A percentile compares a stretch with the other conserved stretches of the same genome.
These are phyloP conservation scores for Onygena corvina DNA, from an alignment of 2,329 filamentous ascomycete genomes.

Conservation along the genomic window DNA sequence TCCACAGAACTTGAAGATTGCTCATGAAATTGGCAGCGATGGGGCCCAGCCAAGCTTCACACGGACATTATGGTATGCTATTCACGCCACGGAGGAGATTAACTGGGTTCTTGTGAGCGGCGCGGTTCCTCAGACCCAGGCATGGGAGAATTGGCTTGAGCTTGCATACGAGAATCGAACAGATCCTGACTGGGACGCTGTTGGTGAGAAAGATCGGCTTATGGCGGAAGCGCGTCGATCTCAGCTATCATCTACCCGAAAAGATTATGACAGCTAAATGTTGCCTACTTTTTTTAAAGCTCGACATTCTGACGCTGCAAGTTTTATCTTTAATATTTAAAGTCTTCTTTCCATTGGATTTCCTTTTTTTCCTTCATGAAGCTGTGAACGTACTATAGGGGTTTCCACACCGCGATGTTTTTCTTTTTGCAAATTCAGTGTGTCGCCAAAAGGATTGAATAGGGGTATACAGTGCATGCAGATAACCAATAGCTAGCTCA, in stretches of 20 bases:
- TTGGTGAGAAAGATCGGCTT: constrained; percentile 8
- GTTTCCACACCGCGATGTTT: too few relatives aligned
- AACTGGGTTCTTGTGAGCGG: constrained; percentile 44
- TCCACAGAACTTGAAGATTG: constrained; percentile 31
- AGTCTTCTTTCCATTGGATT: not conserved
- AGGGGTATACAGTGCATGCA: too few relatives aligned
- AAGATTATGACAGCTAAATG: not conserved
- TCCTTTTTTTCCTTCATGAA: too few relatives aligned
- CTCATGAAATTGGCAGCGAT: constrained; percentile 13
- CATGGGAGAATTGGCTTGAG: constrained; percentile 45
- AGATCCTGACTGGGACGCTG: constrained; percentile 12
- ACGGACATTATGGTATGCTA: constrained; percentile 47
- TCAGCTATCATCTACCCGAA: not conserved
- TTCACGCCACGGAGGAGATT: constrained; percentile 42
- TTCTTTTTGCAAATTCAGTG: too few relatives aligned
- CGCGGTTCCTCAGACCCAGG: constrained; percentile 41
- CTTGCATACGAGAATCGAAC: constrained; percentile 16
- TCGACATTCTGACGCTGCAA: not conserved
- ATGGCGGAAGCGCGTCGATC: constrained; percentile 6
- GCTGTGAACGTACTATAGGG: too few relatives aligned
- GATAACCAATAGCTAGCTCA: too few relatives aligned
- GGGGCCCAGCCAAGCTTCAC: constrained; percentile 37
- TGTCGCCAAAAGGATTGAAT: too few relatives aligned
- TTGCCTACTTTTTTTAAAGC: not conserved
- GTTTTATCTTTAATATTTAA: not conserved